Evolutionary conservation across 345 rosid species (phyloP).

Genomic region (Eutrema heterophyllum): DNA sequence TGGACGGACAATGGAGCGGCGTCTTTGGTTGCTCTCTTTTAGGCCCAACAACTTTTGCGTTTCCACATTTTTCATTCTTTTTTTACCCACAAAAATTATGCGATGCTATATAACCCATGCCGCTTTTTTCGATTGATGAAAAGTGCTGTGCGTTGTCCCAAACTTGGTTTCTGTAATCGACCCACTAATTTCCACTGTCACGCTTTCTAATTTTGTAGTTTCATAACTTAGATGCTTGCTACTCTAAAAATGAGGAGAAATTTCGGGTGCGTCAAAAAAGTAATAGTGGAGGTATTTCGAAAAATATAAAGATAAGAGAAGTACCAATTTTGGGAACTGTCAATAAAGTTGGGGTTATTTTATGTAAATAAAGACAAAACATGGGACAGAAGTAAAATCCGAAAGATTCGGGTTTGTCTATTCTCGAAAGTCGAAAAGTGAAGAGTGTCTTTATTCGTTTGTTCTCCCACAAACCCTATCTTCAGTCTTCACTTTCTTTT

Average conservation of each 20-base stretch:
- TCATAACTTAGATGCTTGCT: not conserved
- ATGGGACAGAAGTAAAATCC: not conserved
- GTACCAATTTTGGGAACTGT: not conserved
- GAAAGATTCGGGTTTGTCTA: constrained; percentile 7
- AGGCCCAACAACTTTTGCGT: not conserved
- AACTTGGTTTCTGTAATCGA: not conserved
- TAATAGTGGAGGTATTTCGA: not conserved
- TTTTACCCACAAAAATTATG: not conserved
- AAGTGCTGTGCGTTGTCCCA: not conserved
- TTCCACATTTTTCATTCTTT: not conserved
- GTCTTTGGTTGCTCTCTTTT: not conserved
- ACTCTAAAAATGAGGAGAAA: not conserved
- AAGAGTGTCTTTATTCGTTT: not conserved
- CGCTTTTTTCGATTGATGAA: not conserved
- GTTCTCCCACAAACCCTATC: constrained; percentile 22
- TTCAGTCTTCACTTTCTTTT: constrained; percentile 7
- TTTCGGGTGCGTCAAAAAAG: too few relatives aligned
- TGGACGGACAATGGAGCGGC: not conserved
- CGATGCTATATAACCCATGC: not conserved
- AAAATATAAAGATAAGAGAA: not conserved
- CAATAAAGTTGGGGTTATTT: not conserved
- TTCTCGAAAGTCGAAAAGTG: not conserved
- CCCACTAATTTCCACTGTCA: not conserved
- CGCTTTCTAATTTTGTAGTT: not conserved
- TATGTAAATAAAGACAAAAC: not conserved